Conservation (phyloP, 2,329 filamentous ascomycete species). For the Geosmithia putterillii region DNA sequence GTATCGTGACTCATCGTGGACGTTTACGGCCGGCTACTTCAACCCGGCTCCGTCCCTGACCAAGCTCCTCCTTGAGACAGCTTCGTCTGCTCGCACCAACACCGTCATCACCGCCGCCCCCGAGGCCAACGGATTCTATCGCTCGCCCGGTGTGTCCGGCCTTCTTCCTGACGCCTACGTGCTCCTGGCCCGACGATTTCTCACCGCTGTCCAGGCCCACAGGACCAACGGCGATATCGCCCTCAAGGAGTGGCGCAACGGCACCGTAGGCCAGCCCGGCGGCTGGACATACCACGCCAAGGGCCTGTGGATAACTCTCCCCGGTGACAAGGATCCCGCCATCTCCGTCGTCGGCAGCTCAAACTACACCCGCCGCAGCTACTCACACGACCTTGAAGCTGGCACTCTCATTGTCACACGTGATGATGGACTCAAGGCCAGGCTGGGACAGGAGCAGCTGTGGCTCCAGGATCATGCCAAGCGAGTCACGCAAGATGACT, state of each 20-base stretch:
- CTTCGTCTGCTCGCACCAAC: slow-evolving; percentile 40
- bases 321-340: slow-evolving; percentile 52
- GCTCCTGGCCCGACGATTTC: slow-evolving; percentile 70
- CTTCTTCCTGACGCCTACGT: slow-evolving; percentile 90
- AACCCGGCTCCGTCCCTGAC: slow-evolving; percentile 85
- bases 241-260: slow-evolving; percentile 79
- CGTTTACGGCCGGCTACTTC: slow-evolving; percentile 96
- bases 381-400: slow-evolving; percentile 82
- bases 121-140: slow-evolving; percentile 90
- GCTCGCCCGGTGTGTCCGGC: slow-evolving; percentile 75
- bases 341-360: slow-evolving; percentile 81
- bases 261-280: slow-evolving; percentile 65
- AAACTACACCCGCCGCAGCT: slow-evolving; percentile 92
- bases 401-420: slow-evolving; percentile 77
- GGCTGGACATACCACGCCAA: slow-evolving; percentile 99
- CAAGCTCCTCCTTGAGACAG: slow-evolving; percentile 63
- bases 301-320: slow-evolving; percentile 78
- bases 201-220: slow-evolving; percentile 41
- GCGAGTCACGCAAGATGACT: slow-evolving; percentile 61
- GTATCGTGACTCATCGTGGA: slow-evolving; percentile 68
- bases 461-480: slow-evolving; percentile 68
- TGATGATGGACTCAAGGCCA: slow-evolving; percentile 57
- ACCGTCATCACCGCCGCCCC: slow-evolving; percentile 88
- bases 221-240: slow-evolving; percentile 45
- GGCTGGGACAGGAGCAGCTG: slow-evolving; percentile 66